A percentile compares a stretch with the other conserved stretches of the same genome.
phyloP scores from a whole-genome alignment of 2,329 filamentous ascomycete species.

The Fusarium sp. region DNA sequence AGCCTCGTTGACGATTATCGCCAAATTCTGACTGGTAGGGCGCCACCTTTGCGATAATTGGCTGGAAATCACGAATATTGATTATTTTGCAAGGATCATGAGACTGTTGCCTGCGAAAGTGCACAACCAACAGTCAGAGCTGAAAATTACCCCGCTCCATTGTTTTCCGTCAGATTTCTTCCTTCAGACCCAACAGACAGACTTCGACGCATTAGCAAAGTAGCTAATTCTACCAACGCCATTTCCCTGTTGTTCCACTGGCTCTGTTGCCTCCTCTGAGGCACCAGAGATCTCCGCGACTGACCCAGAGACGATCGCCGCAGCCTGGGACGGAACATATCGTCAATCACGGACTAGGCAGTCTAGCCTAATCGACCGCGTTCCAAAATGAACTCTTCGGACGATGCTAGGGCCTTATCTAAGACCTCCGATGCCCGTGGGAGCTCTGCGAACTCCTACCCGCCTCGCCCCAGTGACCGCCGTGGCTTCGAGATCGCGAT shows the following conservation, averaged over 20 bases:
- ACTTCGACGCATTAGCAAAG: background rate
- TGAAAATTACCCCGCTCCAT: background rate
- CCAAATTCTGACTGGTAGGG: background rate
- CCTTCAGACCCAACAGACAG: fast-evolving
- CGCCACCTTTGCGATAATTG: background rate
- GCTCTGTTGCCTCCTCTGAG: no score
- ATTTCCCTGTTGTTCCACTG: fast-evolving
- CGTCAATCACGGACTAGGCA: fast-evolving
- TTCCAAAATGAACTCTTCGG: background rate
- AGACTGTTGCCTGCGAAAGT: background rate
- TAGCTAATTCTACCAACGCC: fast-evolving
- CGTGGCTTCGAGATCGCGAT: conserved; percentile 5
- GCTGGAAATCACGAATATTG: background rate
- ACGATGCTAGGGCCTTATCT: no score
- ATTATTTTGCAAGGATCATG: background rate
- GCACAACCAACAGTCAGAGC: background rate
- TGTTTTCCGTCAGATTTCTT: no score
- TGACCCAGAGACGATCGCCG: background rate
- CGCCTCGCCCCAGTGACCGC: background rate
- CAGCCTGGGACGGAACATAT: background rate
- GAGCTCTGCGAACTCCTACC: fast-evolving
- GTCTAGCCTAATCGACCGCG: fast-evolving
- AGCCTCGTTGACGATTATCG: background rate
- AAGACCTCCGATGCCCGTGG: fast-evolving
- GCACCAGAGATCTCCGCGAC: fast-evolving